Evolutionary conservation across 208 protist genomes (phyloP), one percentile per base, ranked within the genome.

Genomic region (Phytomonas sp.): DNA sequence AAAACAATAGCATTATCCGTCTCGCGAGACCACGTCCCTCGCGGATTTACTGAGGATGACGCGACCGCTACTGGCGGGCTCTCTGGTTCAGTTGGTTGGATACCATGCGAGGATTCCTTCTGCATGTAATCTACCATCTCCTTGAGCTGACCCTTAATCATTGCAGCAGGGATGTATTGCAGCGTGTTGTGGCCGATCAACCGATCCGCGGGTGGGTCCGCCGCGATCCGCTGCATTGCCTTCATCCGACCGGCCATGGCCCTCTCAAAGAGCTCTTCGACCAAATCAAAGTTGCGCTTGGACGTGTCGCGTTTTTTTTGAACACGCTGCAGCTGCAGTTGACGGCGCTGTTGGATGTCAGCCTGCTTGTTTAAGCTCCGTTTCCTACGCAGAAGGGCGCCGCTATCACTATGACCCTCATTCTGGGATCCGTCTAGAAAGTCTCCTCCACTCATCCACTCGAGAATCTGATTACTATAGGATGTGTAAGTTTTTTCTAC

Each of bases 161-260:
- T 43, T 4, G 77, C 73, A 0, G 85, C 79, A 0, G 92, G 92
- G 30, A 97, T 76, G 80, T 97, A 92, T 78, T 91, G 87, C 62
- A 81, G 53, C 68, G 87, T 89, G 63, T 77, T 71, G 23, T 82
- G 72, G 26, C 86, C 88, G 56, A 97, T 80, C 13, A 97, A 72
- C 4, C 89, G 87, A 70, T 97, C 90, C 8, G 92, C 92, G 0
- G 92, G 92, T 7, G 92, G 92, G 73, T 97, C 92, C 2, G 72
- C 74, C 5, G 85, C 84, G 67, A 97, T 84, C 63, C 82, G 75
- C 66, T 74, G 73, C 79, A 87, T 87, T 26, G 89, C 89, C 20
- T 71, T 74, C 74, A 85, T 64, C 15, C 88, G 83, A 11, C 92
- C 80, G 59, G 90, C 78, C 23, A 88, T 40, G 0, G 88, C 81